Conservation (phyloP, 164 flowering plant genomes). For the Berberis thunbergii region DNA sequence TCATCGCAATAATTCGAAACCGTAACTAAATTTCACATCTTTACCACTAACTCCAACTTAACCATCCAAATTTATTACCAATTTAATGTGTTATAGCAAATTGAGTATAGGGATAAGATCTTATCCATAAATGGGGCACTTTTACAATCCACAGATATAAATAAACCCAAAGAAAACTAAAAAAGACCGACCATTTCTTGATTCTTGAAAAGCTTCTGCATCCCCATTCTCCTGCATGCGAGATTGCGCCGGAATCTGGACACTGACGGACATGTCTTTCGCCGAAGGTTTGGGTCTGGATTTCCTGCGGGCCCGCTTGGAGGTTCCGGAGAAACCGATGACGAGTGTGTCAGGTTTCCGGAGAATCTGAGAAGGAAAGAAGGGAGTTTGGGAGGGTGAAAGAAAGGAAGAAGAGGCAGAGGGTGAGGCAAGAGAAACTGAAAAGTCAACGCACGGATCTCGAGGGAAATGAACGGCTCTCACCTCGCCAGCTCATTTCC, state of each 20-base stretch:
- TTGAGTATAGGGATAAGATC: not conserved
- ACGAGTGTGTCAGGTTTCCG: slow-evolving; percentile 13
- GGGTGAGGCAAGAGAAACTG: not conserved
- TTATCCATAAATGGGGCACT: not conserved
- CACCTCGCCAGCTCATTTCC: too few species aligned
- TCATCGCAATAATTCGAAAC: too few species aligned
- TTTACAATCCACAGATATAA: not conserved
- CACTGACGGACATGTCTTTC: slow-evolving; percentile 36
- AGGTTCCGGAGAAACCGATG: slow-evolving; percentile 15
- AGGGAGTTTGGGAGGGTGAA: slow-evolving; percentile 19
- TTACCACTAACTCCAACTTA: not conserved
- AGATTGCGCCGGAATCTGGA: slow-evolving; percentile 19
- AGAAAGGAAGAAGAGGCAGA: slow-evolving; percentile 14
- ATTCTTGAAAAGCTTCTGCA: slow-evolving; percentile 16
- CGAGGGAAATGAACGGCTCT: too few species aligned
- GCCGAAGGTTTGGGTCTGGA: slow-evolving; percentile 18
- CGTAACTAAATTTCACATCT: not conserved
- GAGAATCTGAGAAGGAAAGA: slow-evolving; percentile 23
- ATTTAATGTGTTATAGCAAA: not conserved
- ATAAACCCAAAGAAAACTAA: not conserved
- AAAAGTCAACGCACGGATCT: too few species aligned
- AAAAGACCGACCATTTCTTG: slow-evolving; percentile 26
- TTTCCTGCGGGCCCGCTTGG: slow-evolving; percentile 19
- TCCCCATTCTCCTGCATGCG: slow-evolving; percentile 19
- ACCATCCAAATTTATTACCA: not conserved